A percentile compares a stretch with the other conserved stretches of the same genome.
phyloP scores from a whole-genome alignment of 139 green algal genomes.

The Micromonas commoda region DNA sequence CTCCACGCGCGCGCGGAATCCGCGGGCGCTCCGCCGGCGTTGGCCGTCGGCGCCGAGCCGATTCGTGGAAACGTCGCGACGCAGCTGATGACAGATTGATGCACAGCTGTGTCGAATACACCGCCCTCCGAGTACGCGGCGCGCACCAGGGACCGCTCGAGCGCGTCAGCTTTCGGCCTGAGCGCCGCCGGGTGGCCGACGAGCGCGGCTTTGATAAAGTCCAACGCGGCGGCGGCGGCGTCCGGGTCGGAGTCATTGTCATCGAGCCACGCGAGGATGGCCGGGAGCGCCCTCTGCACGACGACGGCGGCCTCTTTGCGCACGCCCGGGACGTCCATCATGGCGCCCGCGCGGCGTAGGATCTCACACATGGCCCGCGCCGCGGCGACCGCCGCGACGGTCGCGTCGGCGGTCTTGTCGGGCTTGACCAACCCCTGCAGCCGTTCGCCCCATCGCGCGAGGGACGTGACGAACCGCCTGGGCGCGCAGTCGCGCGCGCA shows the following conservation, averaged over 20 bases:
- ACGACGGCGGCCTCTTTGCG: neutral
- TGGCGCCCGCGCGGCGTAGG: neutral
- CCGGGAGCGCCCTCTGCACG: neutral
- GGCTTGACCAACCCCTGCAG: neutral
- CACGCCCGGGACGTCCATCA: slow-evolving; percentile 5
- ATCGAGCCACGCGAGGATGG: neutral
- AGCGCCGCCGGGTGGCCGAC: neutral
- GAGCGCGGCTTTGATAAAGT: neutral
- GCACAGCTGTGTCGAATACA: too few species aligned
- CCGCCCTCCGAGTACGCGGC: too few species aligned
- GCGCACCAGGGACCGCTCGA: neutral
- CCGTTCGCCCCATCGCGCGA: neutral
- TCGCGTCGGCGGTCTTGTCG: neutral
- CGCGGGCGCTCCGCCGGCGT: neutral
- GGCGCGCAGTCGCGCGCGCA: neutral
- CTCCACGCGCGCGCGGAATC: neutral
- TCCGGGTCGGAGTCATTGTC: neutral
- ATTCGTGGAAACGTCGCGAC: too few species aligned
- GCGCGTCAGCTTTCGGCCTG: neutral
- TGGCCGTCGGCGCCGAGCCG: neutral
- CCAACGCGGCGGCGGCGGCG: neutral
- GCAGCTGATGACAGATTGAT: too few species aligned
- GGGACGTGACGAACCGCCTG: neutral
- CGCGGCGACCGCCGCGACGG: neutral
- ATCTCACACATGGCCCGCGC: neutral